Percentiles rank a stretch among this genome's conserved stretches.
Evolutionary conservation across 169 alveolate genomes (phyloP).

Genomic region (Eimeria necatrix): DNA sequence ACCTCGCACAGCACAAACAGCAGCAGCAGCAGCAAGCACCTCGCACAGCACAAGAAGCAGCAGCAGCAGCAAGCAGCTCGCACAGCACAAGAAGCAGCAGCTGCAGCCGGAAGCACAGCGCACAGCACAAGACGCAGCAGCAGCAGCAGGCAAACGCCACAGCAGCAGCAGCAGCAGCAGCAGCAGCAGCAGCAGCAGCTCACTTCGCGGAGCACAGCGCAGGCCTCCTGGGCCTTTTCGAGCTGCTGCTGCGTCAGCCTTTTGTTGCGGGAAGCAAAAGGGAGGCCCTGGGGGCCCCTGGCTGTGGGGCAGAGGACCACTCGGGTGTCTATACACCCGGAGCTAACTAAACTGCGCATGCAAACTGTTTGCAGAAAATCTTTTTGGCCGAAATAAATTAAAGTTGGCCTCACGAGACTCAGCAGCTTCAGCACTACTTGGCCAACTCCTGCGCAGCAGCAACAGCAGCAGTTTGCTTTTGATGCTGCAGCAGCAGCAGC

Average conservation of each 20-base stretch:
- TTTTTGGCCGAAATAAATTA: slow-evolving; percentile 47
- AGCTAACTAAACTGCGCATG: not conserved
- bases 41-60: not conserved
- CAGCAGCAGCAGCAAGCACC: not conserved
- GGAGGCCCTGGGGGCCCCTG: not conserved
- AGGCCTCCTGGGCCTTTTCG: not conserved
- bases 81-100: not conserved
- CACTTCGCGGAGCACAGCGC: not conserved
- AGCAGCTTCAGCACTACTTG: slow-evolving; percentile 61
- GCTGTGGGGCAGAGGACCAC: not conserved
- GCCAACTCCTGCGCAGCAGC: slow-evolving; percentile 47
- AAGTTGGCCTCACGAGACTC: slow-evolving; percentile 15
- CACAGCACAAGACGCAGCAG: not conserved
- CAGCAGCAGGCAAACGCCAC: not conserved
- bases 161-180: slow-evolving; percentile 16
- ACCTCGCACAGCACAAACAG: not conserved
- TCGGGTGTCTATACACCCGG: slow-evolving; percentile 38
- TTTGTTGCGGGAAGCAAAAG: slow-evolving; percentile 33
- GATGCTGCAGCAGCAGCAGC: not conserved
- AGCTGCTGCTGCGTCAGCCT: not conserved
- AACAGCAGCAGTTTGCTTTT: not conserved
- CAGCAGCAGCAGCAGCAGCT: not conserved
- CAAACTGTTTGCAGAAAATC: slow-evolving; percentile 68
- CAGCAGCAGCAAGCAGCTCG: not conserved
- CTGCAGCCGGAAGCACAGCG: not conserved